phyloP scores from a whole-genome alignment of 306 rosid genomes.

The Quercus bicolor region DNA sequence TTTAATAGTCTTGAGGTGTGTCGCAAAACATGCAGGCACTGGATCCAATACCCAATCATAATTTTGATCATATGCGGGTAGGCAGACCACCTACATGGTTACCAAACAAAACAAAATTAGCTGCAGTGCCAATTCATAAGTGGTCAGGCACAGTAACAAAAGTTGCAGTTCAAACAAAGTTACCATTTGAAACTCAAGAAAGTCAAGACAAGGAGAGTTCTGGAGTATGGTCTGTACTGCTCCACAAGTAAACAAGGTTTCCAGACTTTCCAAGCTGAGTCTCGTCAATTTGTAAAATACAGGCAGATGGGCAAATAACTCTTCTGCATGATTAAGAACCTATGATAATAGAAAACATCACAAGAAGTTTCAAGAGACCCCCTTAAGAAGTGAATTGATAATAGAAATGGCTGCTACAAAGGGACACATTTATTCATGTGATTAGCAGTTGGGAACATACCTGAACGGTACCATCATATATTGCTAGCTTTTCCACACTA shows the following conservation, averaged over 20 bases:
- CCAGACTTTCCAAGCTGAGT: too few species aligned
- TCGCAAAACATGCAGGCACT: neutral
- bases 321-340: neutral
- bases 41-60: neutral
- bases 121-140: too few species aligned
- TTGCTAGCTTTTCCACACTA: neutral
- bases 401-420: neutral
- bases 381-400: neutral
- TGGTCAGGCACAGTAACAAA: neutral
- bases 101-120: neutral
- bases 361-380: neutral
- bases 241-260: neutral
- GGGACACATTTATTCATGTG: too few species aligned
- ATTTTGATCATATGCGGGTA: neutral
- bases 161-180: neutral
- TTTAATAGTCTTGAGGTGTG: neutral
- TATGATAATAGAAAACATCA: neutral
- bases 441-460: neutral
- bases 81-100: neutral
- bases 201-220: neutral
- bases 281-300: neutral
- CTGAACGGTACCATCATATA: neutral
- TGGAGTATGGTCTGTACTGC: neutral
- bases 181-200: neutral
- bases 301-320: neutral